Base-by-base conservation (phyloP, 441 rosid species). In the Geranium incanum region DNA sequence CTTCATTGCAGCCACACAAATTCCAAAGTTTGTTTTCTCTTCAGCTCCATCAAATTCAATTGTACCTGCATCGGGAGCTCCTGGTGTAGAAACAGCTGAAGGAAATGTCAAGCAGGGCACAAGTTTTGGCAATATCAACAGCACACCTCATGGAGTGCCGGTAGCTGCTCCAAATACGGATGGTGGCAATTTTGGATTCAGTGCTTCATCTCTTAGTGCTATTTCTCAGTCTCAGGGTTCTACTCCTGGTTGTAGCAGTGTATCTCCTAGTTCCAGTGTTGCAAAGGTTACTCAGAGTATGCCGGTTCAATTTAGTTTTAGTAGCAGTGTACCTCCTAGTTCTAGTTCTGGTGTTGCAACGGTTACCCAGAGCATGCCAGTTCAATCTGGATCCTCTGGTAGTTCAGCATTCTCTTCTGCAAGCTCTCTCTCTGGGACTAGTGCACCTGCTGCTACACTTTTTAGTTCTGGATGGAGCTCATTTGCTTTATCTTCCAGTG, bases 381-480 rank as follows among this genome's bases (percentile, higher is more conserved):
- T 71, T 78, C 85, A 81, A 73, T 85, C 80, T 70, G 84, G 81
- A 28, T 79, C 90, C 41, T 81, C 89, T 72, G 74, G 82, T 69
- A 86, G 63, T 77, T 28, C 85, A 18, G 66, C 81, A 39, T 69
- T 78, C 69, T 73, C 86, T 67, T 72, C 94, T 23, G 81, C 84
- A 68, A 80, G 81, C 74, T 81, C 86, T 33, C 60, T 78, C 39
- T 86, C 86, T 78, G 82, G 84, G 12, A 75, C 86, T 18, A 78
- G 88, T 76, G 36, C 89, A 23, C 33, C 33, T 55, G 74, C 75
- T 16, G 70, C 81, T 33, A 73, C 79, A 62, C 75, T 74, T 15
- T 86, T 86, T 71, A 69, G 82, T 78, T 82, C 89, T 71, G 95
- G 89, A 62, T 43, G 64, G 62, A 71, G 84, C 76, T 74, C 86